Evolutionary conservation across 225 moss, liverwort and hornwort species (phyloP).

Genomic region (Bryoerythrophyllum caledonicum): DNA sequence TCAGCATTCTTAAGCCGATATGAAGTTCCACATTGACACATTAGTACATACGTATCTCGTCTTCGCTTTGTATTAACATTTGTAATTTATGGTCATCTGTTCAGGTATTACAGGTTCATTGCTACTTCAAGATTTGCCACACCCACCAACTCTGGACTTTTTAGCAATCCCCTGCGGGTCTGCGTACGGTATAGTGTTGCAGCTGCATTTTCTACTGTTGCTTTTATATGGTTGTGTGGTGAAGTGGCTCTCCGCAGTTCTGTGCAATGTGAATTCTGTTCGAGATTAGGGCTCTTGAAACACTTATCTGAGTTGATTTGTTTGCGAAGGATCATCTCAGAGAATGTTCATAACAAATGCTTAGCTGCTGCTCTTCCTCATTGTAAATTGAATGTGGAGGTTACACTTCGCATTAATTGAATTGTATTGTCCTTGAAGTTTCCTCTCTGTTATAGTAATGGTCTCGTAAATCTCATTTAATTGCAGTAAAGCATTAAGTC

Average conservation of each 20-base stretch:
- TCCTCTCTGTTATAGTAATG: too few species aligned
- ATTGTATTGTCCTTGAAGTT: not conserved
- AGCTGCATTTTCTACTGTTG: not conserved
- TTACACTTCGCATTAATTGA: not conserved
- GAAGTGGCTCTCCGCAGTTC: not conserved
- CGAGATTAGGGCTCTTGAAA: not conserved
- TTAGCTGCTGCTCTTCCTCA: not conserved
- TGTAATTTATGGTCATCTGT: not conserved
- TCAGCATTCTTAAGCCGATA: not conserved
- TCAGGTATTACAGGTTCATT: not conserved
- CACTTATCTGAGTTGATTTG: not conserved
- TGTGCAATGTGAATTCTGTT: constrained; percentile 6
- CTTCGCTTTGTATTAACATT: not conserved
- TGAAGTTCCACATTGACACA: constrained; percentile 2
- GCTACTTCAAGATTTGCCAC: constrained; percentile 3
- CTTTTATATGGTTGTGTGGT: not conserved
- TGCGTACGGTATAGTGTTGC: not conserved
- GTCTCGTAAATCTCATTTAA: too few species aligned
- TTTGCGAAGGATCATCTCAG: not conserved
- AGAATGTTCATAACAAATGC: constrained; percentile 3
- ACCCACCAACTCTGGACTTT: not conserved
- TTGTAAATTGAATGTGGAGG: constrained; percentile 15
- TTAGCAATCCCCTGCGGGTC: not conserved
- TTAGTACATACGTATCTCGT: not conserved
- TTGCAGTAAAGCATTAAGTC: too few species aligned